These are phyloP conservation scores for Bipolaris sorokiniana DNA, from an alignment of 2,329 filamentous ascomycete species.

Conservation along the genomic window DNA sequence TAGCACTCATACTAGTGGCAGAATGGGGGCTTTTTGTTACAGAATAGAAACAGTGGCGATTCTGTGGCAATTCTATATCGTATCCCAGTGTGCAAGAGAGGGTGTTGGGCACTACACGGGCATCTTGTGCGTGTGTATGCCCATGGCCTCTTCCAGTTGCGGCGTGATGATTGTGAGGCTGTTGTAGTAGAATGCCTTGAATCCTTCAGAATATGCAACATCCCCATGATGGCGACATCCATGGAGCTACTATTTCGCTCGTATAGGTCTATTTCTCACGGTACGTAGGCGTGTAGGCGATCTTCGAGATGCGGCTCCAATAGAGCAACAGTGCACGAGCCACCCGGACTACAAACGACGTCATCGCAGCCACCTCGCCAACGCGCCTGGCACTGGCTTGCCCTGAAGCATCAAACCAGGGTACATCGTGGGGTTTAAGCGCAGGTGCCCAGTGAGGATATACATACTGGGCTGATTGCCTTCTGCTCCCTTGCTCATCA, in stretches of 20 bases:
- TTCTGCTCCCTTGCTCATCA: conserved; percentile 8
- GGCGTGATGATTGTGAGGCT: too few relatives aligned
- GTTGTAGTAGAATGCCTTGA: too few relatives aligned
- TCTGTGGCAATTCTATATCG: neutral
- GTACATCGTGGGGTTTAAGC: conserved; percentile 19
- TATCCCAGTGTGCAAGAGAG: neutral
- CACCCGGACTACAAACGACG: conserved; percentile 15
- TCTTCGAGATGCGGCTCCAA: conserved; percentile 22
- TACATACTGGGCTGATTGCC: conserved; percentile 15
- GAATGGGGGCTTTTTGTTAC: neutral
- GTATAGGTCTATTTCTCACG: neutral
- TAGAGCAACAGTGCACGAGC: conserved; percentile 15
- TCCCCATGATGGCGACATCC: neutral
- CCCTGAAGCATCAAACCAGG: conserved; percentile 15
- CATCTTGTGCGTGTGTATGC: too few relatives aligned
- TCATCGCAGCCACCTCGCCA: conserved; percentile 16
- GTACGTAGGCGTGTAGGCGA: neutral
- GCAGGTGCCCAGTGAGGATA: conserved; percentile 13
- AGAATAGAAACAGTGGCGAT: neutral
- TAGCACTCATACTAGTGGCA: neutral
- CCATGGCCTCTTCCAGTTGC: too few relatives aligned
- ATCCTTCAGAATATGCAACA: conserved; percentile 13
- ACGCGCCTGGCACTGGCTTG: conserved; percentile 5
- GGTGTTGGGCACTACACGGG: neutral
- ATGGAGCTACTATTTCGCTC: neutral